Percentiles rank a stretch among this genome's conserved stretches.
These are phyloP conservation scores for Alternaria brassicae DNA, from an alignment of 2,329 filamentous ascomycete genomes.

Conservation along the genomic window DNA sequence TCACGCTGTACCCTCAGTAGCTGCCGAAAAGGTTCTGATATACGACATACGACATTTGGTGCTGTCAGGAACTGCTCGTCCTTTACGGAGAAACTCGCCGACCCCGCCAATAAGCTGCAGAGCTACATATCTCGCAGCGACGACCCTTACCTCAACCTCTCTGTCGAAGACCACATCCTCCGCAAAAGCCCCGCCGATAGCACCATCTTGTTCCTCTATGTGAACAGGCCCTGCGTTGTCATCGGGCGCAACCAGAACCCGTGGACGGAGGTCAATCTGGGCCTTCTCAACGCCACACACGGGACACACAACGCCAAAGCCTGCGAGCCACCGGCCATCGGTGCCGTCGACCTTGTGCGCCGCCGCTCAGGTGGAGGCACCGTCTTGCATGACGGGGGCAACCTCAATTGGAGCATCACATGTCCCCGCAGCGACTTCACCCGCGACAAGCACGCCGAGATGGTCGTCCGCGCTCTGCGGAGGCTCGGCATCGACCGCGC, in stretches of 20 bases:
- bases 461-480: conserved; percentile 85
- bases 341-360: conserved; percentile 71
- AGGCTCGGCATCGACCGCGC: conserved; percentile 65
- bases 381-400: conserved; percentile 92
- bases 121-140: conserved; percentile 60
- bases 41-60: neutral
- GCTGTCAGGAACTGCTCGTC: conserved; percentile 25
- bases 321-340: conserved; percentile 51
- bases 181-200: conserved; percentile 75
- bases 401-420: conserved; percentile 94
- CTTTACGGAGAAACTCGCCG: conserved; percentile 40
- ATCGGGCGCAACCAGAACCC: conserved; percentile 98
- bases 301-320: conserved; percentile 26
- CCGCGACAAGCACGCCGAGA: conserved; percentile 85
- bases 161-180: conserved; percentile 89
- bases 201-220: conserved; percentile 83
- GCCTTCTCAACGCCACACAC: conserved; percentile 59
- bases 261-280: conserved; percentile 87
- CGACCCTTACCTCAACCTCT: conserved; percentile 88
- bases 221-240: conserved; percentile 85
- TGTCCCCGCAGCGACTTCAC: conserved; percentile 79
- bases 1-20: neutral
- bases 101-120: conserved; percentile 50
- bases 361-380: conserved; percentile 88
- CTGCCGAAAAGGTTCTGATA: neutral